These are phyloP conservation scores for Moniliophthora roreri DNA, from an alignment of 1,284 basidiomycete genomes.

Conservation along the genomic window DNA sequence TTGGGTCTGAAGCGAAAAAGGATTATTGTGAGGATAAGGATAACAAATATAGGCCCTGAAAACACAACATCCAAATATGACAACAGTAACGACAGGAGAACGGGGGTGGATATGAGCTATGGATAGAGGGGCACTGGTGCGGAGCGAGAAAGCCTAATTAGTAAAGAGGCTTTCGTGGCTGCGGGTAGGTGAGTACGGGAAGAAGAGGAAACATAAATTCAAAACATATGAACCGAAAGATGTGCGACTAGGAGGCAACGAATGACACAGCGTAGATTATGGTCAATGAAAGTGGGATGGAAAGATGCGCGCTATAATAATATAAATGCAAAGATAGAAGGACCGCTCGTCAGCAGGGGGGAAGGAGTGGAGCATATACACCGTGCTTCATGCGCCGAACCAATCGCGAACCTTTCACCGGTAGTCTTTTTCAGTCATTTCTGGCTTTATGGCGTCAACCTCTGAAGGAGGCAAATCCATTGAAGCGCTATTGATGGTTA, in stretches of 20 bases:
- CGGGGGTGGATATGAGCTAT: not conserved
- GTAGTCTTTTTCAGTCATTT: constrained; percentile 39
- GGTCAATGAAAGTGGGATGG: not conserved
- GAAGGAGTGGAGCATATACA: not conserved
- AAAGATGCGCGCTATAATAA: not conserved
- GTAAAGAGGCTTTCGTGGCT: not conserved
- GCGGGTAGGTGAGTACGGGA: not conserved
- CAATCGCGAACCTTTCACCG: no score
- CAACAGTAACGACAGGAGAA: not conserved
- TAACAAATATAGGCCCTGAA: not conserved
- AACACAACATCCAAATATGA: not conserved
- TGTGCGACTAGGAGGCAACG: not conserved
- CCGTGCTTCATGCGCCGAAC: no score
- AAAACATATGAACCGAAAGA: not conserved
- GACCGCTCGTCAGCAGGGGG: not conserved
- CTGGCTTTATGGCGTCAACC: constrained; percentile 30
- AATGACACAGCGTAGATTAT: constrained; percentile 2
- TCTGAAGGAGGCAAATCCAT: constrained; percentile 34
- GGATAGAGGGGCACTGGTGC: not conserved
- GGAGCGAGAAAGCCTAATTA: not conserved
- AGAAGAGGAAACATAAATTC: not conserved
- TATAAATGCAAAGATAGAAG: not conserved
- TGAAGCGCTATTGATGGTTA: constrained; percentile 37
- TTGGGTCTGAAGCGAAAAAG: not conserved
- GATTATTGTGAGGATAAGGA: not conserved